Percentiles rank a stretch among this genome's conserved stretches.
phyloP scores from a whole-genome alignment of 2,329 filamentous ascomycete species.

The Fonsecaea erecta region DNA sequence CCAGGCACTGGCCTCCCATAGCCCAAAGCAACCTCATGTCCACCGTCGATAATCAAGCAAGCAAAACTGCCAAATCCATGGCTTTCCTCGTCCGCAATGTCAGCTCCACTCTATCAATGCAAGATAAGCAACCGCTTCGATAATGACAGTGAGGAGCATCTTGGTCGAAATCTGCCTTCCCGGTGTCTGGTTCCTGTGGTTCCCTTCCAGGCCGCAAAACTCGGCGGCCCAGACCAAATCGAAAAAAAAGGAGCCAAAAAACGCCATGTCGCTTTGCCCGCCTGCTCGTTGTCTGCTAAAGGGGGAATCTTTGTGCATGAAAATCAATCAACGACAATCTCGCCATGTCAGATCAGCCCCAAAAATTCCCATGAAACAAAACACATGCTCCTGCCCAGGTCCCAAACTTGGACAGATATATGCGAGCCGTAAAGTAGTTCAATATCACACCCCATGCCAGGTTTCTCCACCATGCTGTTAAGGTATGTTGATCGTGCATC shows the following conservation, averaged over 20 bases:
- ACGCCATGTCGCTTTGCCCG: conserved; percentile 30
- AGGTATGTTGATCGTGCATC: neutral
- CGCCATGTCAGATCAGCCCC: conserved; percentile 7
- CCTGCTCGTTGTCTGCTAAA: conserved; percentile 27
- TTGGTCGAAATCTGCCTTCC: neutral
- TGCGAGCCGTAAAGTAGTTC: neutral
- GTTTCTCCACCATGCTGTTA: neutral
- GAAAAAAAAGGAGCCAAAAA: conserved; percentile 3
- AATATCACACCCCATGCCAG: conserved; percentile 7
- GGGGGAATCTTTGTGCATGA: conserved; percentile 33
- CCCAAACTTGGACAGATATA: neutral
- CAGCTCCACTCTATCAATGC: conserved; percentile 1
- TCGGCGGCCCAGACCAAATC: conserved; percentile 12
- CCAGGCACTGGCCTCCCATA: neutral
- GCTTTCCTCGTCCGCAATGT: neutral
- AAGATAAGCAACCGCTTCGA: conserved; percentile 17
- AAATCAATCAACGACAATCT: conserved; percentile 22
- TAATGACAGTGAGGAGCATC: conserved; percentile 25
- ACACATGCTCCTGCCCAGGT: conserved; percentile 7
- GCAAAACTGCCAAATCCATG: neutral
- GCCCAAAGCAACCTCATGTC: neutral
- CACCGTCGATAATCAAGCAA: neutral
- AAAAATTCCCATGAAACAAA: neutral
- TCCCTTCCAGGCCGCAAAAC: conserved; percentile 8
- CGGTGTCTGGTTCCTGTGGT: conserved; percentile 19